Evolutionary conservation across 2,329 filamentous ascomycete genomes (phyloP).

Genomic region (Fusarium sp.): DNA sequence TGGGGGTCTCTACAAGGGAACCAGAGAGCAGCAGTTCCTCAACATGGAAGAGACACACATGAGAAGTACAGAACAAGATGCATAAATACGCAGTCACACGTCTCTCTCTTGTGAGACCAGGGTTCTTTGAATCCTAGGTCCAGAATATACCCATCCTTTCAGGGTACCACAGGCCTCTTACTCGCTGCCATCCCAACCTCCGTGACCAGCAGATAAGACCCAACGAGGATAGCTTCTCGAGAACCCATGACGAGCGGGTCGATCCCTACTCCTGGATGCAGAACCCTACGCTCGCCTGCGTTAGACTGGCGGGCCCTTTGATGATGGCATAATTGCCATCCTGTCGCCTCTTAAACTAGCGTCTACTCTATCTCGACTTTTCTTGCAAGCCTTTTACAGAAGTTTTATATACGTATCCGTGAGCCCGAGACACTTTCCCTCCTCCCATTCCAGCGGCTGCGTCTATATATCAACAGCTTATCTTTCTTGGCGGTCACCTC

Average conservation of each 20-base stretch:
- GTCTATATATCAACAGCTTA: not conserved
- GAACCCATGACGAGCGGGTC: slow-evolving; percentile 30
- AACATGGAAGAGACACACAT: not conserved
- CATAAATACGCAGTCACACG: not conserved
- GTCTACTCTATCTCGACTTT: slow-evolving; percentile 34
- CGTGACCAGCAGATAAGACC: slow-evolving; percentile 17
- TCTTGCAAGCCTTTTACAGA: slow-evolving; percentile 7
- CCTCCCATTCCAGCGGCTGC: not conserved
- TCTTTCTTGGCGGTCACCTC: not conserved
- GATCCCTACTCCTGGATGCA: slow-evolving; percentile 34
- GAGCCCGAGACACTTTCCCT: not conserved
- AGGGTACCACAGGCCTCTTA: slow-evolving; percentile 4
- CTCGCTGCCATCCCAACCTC: slow-evolving; percentile 17
- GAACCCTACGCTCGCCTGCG: slow-evolving; percentile 33
- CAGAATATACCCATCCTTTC: slow-evolving; percentile 2
- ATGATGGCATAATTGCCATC: slow-evolving; percentile 41
- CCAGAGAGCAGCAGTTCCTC: not conserved
- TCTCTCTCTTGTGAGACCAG: not conserved
- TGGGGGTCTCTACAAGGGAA: slow-evolving; percentile 6
- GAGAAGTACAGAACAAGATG: not conserved
- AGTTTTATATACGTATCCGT: slow-evolving; percentile 14
- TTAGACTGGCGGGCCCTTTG: slow-evolving; percentile 40
- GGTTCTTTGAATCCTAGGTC: slow-evolving; percentile 2
- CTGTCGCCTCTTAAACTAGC: slow-evolving; percentile 11
- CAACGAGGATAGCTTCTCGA: slow-evolving; percentile 21